Percentiles rank a stretch among this genome's conserved stretches.
Conservation (phyloP, 495 filamentous ascomycete species). For the Clohesyomyces aquaticus region DNA sequence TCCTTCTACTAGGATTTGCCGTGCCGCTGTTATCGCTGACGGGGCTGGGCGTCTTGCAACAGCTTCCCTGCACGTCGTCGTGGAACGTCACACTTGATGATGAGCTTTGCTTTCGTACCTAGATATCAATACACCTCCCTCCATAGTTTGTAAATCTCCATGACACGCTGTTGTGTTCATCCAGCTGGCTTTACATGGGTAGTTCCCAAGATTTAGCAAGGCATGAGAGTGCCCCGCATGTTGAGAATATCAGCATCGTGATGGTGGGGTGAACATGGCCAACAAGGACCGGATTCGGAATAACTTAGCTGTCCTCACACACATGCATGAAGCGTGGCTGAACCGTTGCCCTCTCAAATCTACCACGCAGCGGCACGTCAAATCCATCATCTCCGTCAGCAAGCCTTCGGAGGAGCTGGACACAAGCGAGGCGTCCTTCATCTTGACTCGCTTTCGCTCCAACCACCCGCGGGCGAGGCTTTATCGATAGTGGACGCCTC, state of each 20-base stretch:
- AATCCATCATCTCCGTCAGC: background rate
- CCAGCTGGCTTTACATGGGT: no score
- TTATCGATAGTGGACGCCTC: constrained; percentile 14
- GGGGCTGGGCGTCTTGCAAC: background rate
- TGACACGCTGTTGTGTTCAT: no score
- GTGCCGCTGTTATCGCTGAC: background rate
- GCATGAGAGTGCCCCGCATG: no score
- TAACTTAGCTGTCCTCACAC: background rate
- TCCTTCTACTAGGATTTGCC: background rate
- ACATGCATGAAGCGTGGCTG: background rate
- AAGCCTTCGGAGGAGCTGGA: background rate
- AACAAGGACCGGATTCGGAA: background rate
- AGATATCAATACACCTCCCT: no score
- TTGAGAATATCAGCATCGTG: no score
- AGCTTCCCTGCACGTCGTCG: background rate
- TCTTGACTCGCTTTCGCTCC: constrained; percentile 9
- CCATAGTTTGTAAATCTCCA: no score
- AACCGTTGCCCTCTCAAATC: background rate
- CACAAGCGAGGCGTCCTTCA: background rate
- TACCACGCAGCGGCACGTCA: background rate
- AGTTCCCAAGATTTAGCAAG: no score
- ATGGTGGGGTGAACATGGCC: background rate
- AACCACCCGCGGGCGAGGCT: background rate
- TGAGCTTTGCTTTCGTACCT: no score
- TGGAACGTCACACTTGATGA: background rate